Conservation (phyloP, 805 yeast genomes). For the Ogataea trehalophila region DNA sequence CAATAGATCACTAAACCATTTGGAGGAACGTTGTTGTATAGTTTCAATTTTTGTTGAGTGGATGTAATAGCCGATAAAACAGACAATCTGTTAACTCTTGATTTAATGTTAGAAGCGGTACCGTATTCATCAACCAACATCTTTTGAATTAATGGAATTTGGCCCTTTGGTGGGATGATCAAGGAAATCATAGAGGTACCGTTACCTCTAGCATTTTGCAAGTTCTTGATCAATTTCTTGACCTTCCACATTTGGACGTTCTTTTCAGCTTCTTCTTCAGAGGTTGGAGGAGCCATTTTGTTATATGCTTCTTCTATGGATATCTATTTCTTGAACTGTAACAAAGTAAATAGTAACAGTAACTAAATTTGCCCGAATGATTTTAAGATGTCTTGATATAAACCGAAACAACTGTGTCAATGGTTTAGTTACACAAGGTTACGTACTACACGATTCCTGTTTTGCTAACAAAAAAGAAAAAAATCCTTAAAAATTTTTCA, state of each 20-base stretch:
- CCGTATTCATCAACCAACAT: slow-evolving; percentile 98
- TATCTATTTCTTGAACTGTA: too few species aligned
- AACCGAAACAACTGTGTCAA: too few species aligned
- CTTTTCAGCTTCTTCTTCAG: slow-evolving; percentile 85
- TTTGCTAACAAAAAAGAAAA: neutral
- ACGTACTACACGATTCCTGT: neutral
- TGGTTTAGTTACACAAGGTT: too few species aligned
- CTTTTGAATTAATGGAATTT: slow-evolving; percentile 79
- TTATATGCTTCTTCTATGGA: neutral
- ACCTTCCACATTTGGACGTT: slow-evolving; percentile 99
- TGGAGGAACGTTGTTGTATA: slow-evolving; percentile 84
- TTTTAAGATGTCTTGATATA: neutral
- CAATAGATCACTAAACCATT: slow-evolving; percentile 96
- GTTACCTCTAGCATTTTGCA: slow-evolving; percentile 92
- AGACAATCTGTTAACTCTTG: slow-evolving; percentile 93
- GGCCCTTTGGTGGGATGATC: slow-evolving; percentile 93
- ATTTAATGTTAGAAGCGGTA: slow-evolving; percentile 96
- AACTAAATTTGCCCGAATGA: neutral
- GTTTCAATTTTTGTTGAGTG: slow-evolving; percentile 92
- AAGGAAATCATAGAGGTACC: slow-evolving; percentile 99
- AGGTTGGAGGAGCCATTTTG: slow-evolving; percentile 32
- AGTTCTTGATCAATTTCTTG: slow-evolving; percentile 84
- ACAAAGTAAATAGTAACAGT: neutral
- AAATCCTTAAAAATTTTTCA: slow-evolving; percentile 1
- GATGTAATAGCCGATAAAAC: slow-evolving; percentile 96